Base-by-base conservation (phyloP, 208 protist species). In the Crithidia expoeki region DNA sequence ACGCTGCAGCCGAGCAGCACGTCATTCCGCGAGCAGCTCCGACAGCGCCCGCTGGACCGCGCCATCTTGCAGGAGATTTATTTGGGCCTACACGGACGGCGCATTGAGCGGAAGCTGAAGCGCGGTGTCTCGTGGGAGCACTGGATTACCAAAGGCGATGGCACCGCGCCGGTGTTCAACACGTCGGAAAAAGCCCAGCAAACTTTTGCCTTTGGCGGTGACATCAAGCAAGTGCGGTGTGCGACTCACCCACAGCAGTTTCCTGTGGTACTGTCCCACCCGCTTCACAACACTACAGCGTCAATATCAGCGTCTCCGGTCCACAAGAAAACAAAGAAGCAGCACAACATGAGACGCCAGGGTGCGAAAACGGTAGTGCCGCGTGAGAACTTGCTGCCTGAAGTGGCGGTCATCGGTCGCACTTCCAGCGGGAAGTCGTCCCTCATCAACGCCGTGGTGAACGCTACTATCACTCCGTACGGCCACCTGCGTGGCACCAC, bases 1-100 rank as follows among this genome's bases (percentile, higher is more conserved):
- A 79, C 79, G 21, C 75, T 96, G 16, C 74, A 81, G 36, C 88
- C 92, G 17, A 88, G 76, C 28, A 74, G 33, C 6, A 72, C 68
- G 12, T 90, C 83, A 0, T 96, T 94, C 68, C 80, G 78, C 17
- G 81, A 84, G 49, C 80, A 91, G 59, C 83, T 96, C 12, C 76
- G 79, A 0, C 84, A 88, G 56, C 85, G 92, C 3, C 92, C 92
- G 28, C 75, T 97, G 9, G 90, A 97, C 47, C 76, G 84, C 12
- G 71, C 76, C n/a, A 95, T 97, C 53, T 66, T 97, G n/a, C 90
- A 97, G 71, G 92, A 97, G 59, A 93, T 97, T 30, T 97, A 97
- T 73, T 68, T 79, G 42, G 88, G 86, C 32, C 74, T 95, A 19
- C 92, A 97, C 74, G 92, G 92, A 14, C 73, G 69, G 17, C 87